Evolutionary conservation across 306 rosid species (phyloP).

Genomic region (Cicer chorassanicum): DNA sequence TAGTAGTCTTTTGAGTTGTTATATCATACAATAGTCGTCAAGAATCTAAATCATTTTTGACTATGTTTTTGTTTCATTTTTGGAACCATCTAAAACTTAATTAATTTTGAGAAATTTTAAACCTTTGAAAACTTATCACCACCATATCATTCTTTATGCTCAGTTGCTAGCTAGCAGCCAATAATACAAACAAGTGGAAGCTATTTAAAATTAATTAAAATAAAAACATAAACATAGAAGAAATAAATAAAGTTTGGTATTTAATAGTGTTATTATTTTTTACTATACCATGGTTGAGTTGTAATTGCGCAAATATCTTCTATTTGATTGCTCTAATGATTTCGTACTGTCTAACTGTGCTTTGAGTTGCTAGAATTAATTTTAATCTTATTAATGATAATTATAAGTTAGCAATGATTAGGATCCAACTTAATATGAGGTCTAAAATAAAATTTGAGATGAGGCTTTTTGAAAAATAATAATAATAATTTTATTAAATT

Average conservation of each 20-base stretch:
- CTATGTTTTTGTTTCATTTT: background rate
- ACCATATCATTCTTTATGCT: background rate
- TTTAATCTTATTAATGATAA: too few species aligned
- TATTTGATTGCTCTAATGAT: background rate
- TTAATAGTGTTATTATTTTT: constrained; percentile 1
- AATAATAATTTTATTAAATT: too few species aligned
- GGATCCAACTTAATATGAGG: too few species aligned
- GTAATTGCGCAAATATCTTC: background rate
- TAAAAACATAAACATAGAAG: background rate
- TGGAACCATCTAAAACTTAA: background rate
- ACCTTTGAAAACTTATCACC: background rate
- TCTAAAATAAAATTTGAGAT: too few species aligned
- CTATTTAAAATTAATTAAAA: background rate
- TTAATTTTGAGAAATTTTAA: background rate
- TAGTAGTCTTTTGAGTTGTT: too few species aligned
- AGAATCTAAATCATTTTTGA: too few species aligned
- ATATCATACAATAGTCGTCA: too few species aligned
- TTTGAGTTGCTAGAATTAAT: too few species aligned
- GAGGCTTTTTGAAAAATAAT: too few species aligned
- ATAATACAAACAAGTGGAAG: background rate
- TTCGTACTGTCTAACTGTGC: background rate
- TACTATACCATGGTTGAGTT: constrained; percentile 1
- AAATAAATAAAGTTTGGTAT: background rate
- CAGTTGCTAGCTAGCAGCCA: constrained; percentile 38
- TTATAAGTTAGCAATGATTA: too few species aligned